Evolutionary conservation across 345 rosid species (phyloP).

Genomic region (Excoecaria agallocha): DNA sequence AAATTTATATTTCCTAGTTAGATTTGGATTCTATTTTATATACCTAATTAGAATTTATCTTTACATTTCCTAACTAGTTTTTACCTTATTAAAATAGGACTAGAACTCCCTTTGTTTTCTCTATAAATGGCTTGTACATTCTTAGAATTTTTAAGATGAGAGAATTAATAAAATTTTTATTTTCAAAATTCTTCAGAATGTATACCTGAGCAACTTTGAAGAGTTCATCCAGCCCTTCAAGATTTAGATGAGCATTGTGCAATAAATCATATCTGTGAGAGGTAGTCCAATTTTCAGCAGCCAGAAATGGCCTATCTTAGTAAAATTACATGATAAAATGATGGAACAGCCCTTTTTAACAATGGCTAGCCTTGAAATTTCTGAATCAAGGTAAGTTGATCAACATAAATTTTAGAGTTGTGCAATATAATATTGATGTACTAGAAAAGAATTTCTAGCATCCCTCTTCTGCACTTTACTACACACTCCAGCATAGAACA

Average conservation of each 20-base stretch:
- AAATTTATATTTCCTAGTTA: too few species aligned
- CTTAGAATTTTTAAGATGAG: too few species aligned
- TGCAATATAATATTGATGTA: conserved; percentile 3
- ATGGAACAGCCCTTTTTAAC: not conserved
- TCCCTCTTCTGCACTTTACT: not conserved
- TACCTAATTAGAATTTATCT: too few species aligned
- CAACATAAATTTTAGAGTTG: not conserved
- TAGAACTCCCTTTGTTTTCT: too few species aligned
- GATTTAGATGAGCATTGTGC: conserved; percentile 93
- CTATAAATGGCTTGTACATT: too few species aligned
- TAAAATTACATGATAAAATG: not conserved
- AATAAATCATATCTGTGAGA: conserved; percentile 80
- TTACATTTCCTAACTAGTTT: too few species aligned
- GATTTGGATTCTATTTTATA: too few species aligned
- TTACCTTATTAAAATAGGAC: too few species aligned
- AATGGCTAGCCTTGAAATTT: not conserved
- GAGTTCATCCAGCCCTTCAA: conserved; percentile 81
- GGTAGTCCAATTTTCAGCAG: not conserved
- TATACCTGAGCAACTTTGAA: conserved; percentile 93
- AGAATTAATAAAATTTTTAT: too few species aligned
- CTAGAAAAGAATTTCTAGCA: not conserved
- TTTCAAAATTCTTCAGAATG: too few species aligned
- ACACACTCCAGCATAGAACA: not conserved
- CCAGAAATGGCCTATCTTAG: not conserved
- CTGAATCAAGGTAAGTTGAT: not conserved